Evolutionary conservation across 2,329 filamentous ascomycete species (phyloP), one percentile per base, ranked within the genome.

Genomic region (Chaetoscypha palmicola): DNA sequence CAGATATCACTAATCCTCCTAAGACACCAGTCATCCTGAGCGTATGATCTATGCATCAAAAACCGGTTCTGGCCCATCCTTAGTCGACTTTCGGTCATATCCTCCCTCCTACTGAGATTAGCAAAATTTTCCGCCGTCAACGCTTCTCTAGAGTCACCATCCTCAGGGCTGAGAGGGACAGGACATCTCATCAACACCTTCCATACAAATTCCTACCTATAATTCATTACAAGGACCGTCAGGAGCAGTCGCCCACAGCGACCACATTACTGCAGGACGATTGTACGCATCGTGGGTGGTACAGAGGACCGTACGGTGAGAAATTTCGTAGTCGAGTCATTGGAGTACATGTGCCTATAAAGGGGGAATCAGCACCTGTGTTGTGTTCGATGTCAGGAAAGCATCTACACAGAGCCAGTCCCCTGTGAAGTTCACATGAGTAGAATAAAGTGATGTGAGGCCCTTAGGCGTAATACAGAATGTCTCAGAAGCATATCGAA

Each of bases 61-160:
- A 48, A 56, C 35, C 53, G 45, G 47, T 52, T 51, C 45, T 56
- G 54, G n/a, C 41, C 48, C 11, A 45, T 49, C 41, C 47, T 47
- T 33, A 57, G 38, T 34, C 41, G 35, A 17, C 34, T 49, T 39
- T 53, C 48, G 3, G 42, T 46, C 44, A 57, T 53, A 1, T 55
- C 51, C 22, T 41, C 46, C 31, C 20, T 46, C 28, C 48, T 43
- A 48, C 50, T 56, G n/a, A 53, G 34, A 16, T 36, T 34, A n/a
- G 48, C 53, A 33, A 54, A 53, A 45, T 50, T 55, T 8, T 38
- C 36, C 8, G 43, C 37, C 5, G 44, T 53, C 35, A 53, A 41
- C 11, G 12, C 34, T n/a, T n/a, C n/a, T n/a, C n/a, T n/a, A n/a
- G n/a, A n/a, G 16, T 34, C 35, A 12, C 26, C 31, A 16, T 38